Base-by-base conservation (phyloP, 2,329 filamentous ascomycete species). In the Hymenoscyphus albidus region DNA sequence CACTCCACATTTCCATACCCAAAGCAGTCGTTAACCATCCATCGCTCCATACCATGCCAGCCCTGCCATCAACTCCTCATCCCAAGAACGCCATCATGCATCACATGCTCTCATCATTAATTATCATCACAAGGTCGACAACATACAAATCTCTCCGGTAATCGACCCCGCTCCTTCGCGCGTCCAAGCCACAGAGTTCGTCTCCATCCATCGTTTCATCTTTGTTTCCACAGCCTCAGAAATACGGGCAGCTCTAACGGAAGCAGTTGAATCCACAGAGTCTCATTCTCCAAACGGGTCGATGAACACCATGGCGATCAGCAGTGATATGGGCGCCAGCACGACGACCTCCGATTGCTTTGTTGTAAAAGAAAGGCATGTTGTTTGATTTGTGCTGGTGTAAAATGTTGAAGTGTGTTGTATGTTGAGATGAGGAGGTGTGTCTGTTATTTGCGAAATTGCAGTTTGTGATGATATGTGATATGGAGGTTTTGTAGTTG, bases 211-310 rank as follows among this genome's bases (percentile, higher is more conserved):
- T 35, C 35, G 9, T 35, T 10, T 35, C 35, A 35, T 35, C 27
- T 27, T 27, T 27, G 27, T 27, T 35, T 35, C 35, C 35, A 35
- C 5, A 35, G 6, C 5, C 35, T 12, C 12, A 44, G 14, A 44
- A n/a, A 4, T 44, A 54, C 1, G 18, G 22, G 22, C n/a, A 2
- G 10, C 18, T 55, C 64, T 57, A 73, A 32, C 69, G 69, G 60
- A 73, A 85, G 74, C 83, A 85, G 73, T 78, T 82, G 70, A 84
- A 79, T 54, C 78, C 77, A 56, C 82, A 81, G 67, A 78, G 75
- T 40, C 78, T 78, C 71, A 84, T 78, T 48, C 81, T 76, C 73
- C 82, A 84, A 5, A 82, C 80, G 32, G 81, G 81, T 61, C 80
- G 77, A 48, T 79, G 78, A 1, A 80, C 75, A 61, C 83, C 83